Evolutionary conservation across 2,329 filamentous ascomycete genomes (phyloP).

Genomic region (Talaromyces atroroseus): DNA sequence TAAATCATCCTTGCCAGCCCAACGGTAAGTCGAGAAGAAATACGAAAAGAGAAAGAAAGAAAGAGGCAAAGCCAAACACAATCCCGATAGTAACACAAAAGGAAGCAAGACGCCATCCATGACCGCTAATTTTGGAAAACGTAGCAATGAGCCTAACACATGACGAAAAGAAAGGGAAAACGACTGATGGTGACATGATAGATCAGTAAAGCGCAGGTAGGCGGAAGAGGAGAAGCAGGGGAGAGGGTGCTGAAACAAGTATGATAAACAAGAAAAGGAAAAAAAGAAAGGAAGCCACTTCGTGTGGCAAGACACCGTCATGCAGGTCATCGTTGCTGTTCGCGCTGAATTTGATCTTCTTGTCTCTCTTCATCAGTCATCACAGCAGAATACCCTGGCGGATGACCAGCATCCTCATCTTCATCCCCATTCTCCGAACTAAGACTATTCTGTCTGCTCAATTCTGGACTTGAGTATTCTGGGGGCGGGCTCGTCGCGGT

Average conservation of each 20-base stretch:
- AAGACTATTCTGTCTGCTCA: constrained; percentile 50
- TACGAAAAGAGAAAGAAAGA: background rate
- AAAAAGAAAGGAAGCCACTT: background rate
- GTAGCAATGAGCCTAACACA: background rate
- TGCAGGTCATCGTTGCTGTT: constrained; percentile 8
- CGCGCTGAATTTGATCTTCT: constrained; percentile 9
- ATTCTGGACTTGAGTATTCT: constrained; percentile 53
- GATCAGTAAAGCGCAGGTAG: background rate
- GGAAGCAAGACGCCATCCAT: constrained; percentile 23
- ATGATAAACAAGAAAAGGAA: background rate
- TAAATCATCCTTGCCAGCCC: constrained; percentile 6
- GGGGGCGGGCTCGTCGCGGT: constrained; percentile 29
- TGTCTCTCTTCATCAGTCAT: constrained; percentile 33
- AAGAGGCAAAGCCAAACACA: constrained; percentile 11
- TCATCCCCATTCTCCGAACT: constrained; percentile 45
- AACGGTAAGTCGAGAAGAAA: constrained; percentile 17
- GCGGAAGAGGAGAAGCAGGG: background rate
- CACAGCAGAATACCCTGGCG: constrained; percentile 77
- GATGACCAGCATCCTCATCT: constrained; percentile 50
- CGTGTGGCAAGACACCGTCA: background rate
- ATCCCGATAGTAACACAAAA: background rate
- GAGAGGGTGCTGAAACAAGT: background rate
- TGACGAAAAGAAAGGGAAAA: background rate
- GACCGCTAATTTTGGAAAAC: constrained; percentile 24
- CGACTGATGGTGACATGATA: background rate